A percentile compares a stretch with the other conserved stretches of the same genome.
Conservation (phyloP, 2,329 filamentous ascomycete genomes). For the Fusarium sp. region DNA sequence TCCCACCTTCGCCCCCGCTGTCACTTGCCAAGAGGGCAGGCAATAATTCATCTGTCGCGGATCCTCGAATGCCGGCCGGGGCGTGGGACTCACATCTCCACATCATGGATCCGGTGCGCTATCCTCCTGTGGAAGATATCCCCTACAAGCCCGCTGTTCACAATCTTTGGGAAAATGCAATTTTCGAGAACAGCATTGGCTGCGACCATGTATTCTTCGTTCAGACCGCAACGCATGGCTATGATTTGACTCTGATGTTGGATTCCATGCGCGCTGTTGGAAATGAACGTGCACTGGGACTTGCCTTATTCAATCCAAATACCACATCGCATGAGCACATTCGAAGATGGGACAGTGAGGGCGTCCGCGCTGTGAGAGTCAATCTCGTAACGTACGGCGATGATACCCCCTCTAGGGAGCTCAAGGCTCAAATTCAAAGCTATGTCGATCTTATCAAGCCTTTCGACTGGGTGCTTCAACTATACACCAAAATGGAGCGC, state of each 20-base stretch:
- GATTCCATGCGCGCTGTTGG: slow-evolving; percentile 3
- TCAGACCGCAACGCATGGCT: neutral
- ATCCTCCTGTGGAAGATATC: neutral
- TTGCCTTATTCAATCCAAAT: neutral
- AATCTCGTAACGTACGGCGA: neutral
- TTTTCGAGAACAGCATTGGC: neutral
- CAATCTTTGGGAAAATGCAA: neutral
- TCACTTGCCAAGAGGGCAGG: neutral
- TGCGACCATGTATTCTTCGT: neutral
- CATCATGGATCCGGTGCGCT: slow-evolving; percentile 2
- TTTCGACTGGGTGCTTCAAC: neutral
- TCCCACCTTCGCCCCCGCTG: neutral
- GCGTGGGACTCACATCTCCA: slow-evolving; percentile 4
- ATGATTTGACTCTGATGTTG: neutral
- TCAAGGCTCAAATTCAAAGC: neutral
- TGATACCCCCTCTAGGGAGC: neutral
- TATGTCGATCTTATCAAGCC: neutral
- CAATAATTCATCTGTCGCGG: neutral
- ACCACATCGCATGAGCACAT: neutral
- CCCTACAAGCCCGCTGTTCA: neutral
- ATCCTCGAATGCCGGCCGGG: neutral
- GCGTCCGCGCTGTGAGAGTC: neutral
- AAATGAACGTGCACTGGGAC: neutral
- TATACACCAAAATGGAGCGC: slow-evolving; percentile 1
- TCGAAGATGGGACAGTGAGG: neutral